Conservation (phyloP, 202 grass and related monocot species). For the Carex sylvatica region DNA sequence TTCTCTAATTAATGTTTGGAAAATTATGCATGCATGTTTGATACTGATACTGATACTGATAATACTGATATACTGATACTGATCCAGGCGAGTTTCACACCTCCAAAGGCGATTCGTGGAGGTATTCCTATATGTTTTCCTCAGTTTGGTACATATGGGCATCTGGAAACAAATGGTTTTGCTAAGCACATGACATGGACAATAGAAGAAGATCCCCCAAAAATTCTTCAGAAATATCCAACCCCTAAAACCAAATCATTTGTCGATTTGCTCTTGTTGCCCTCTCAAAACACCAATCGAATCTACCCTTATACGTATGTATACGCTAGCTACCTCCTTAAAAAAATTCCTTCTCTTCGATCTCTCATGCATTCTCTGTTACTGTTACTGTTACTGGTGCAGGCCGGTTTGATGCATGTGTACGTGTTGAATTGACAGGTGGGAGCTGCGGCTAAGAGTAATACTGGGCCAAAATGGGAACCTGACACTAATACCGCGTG, state of each 20-base stretch:
- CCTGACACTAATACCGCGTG: constrained; percentile 36
- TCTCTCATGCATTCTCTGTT: neutral
- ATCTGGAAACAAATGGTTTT: constrained; percentile 48
- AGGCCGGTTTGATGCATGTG: neutral
- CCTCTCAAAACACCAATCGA: constrained; percentile 37
- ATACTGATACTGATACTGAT: constrained; percentile 10
- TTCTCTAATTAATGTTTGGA: too few species aligned
- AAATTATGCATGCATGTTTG: neutral
- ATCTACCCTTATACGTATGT: constrained; percentile 43
- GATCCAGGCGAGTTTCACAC: constrained; percentile 39
- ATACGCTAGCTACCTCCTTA: neutral
- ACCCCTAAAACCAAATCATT: constrained; percentile 24
- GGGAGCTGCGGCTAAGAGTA: constrained; percentile 50
- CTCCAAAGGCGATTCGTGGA: constrained; percentile 39
- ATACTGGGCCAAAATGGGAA: constrained; percentile 34
- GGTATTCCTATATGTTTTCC: constrained; percentile 56
- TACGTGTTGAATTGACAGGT: constrained; percentile 34
- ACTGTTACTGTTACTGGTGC: neutral
- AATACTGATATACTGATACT: neutral
- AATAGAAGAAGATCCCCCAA: constrained; percentile 38
- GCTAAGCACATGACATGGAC: constrained; percentile 41
- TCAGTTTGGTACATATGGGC: constrained; percentile 47
- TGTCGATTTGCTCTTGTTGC: constrained; percentile 41
- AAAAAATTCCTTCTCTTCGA: too few species aligned
- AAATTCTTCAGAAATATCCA: constrained; percentile 26